phyloP scores from a whole-genome alignment of 768 basidiomycete species.

The Lactarius vividus region DNA sequence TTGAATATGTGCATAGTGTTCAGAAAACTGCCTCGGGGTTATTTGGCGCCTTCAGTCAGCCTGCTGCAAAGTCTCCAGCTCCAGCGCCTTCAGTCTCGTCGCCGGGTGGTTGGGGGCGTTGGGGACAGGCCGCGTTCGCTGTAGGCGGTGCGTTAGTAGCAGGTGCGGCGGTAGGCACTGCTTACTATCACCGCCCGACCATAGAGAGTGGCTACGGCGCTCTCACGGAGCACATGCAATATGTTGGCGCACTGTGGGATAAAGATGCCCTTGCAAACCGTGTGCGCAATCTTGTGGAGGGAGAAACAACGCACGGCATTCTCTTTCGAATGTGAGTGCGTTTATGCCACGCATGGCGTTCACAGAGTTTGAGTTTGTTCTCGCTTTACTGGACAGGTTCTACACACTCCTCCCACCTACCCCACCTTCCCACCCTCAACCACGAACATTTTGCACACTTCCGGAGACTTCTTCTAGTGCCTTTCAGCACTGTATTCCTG shows the following conservation, averaged over 20 bases:
- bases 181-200: constrained; percentile 79
- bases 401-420: constrained; percentile 75
- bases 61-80: constrained; percentile 32
- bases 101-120: constrained; percentile 51
- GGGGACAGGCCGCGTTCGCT: constrained; percentile 68
- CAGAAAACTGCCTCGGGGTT: constrained; percentile 60
- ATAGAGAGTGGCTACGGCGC: constrained; percentile 66
- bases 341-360: not conserved
- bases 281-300: constrained; percentile 57
- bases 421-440: constrained; percentile 50
- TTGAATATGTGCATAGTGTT: constrained; percentile 65
- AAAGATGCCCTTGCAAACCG: constrained; percentile 58
- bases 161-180: constrained; percentile 80
- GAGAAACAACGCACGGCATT: constrained; percentile 61
- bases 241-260: constrained; percentile 84
- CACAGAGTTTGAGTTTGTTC: not conserved
- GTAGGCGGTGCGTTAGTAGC: constrained; percentile 74
- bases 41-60: constrained; percentile 51
- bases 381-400: constrained; percentile 48
- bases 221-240: constrained; percentile 88
- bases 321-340: constrained; percentile 67
- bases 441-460: constrained; percentile 77
- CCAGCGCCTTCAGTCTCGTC: constrained; percentile 19
- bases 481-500: constrained; percentile 56
- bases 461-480: constrained; percentile 51